Evolutionary conservation across 2,329 filamentous ascomycete genomes (phyloP).

Genomic region (Pyrenochaeta sp.): DNA sequence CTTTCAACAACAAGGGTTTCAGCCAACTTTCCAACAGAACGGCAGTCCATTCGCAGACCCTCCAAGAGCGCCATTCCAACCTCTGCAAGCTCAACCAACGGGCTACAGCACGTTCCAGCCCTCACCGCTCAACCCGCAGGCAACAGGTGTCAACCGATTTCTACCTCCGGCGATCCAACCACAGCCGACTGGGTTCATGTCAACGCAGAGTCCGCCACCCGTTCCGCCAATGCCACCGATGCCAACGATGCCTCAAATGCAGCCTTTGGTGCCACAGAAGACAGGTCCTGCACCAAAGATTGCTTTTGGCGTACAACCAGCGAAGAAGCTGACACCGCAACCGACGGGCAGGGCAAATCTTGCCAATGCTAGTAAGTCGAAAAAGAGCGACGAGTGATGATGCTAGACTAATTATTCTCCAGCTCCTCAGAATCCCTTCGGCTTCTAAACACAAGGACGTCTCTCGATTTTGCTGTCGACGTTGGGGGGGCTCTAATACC

Average conservation of each 20-base stretch:
- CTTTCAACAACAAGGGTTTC: constrained; percentile 52
- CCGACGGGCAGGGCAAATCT: constrained; percentile 93
- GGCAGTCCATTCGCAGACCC: constrained; percentile 64
- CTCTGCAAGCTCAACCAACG: constrained; percentile 50
- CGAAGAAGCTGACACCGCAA: constrained; percentile 83
- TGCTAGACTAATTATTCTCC: constrained; percentile 41
- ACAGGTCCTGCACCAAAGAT: constrained; percentile 88
- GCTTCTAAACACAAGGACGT: constrained; percentile 60
- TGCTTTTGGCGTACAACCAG: constrained; percentile 79
- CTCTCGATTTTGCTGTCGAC: neutral
- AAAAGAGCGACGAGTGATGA: neutral
- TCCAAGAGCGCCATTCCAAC: constrained; percentile 55
- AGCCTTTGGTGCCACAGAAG: constrained; percentile 77
- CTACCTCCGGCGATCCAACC: constrained; percentile 60
- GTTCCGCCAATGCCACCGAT: constrained; percentile 66
- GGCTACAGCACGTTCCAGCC: constrained; percentile 49
- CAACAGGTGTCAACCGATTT: constrained; percentile 62
- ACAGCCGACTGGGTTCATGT: constrained; percentile 61
- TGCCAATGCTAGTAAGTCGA: constrained; percentile 89
- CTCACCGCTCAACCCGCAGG: constrained; percentile 58
- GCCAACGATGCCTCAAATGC: constrained; percentile 64
- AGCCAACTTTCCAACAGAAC: constrained; percentile 57
- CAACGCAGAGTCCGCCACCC: constrained; percentile 62
- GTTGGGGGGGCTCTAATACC: neutral
- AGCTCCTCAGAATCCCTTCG: constrained; percentile 76